Evolutionary conservation across 2,329 filamentous ascomycete genomes (phyloP), one percentile per base, ranked within the genome.

Genomic region (Venturia aucupariae): DNA sequence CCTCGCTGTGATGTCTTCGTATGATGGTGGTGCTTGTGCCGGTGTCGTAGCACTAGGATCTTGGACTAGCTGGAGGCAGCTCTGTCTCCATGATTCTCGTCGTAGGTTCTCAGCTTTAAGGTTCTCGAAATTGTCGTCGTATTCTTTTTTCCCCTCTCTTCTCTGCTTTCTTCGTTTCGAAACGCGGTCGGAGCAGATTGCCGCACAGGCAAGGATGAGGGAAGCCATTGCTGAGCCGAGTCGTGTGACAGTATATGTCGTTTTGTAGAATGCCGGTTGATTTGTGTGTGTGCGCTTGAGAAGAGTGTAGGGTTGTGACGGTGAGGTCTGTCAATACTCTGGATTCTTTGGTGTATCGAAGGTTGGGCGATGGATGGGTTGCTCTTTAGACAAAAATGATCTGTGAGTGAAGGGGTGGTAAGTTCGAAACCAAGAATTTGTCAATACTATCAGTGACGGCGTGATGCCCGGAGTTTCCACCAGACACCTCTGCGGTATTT

Each of bases 61-160:
- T 17, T 15, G 46, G 17, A 22, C 46, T 22, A 51, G n/a, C n/a
- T n/a, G n/a, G n/a, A n/a, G 13, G 0, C 65, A 57, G 32, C 51
- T 57, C 30, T 66, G 62, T 42, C 64, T 63, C 27, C 65, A 64
- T 32, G 51, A 57, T 57, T 57, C 51, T 32, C 67, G 48, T 27
- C 46, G n/a, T 27, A 63, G 62, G 32, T 68, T 68, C 41, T 63
- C 61, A 11, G 65, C 66, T 59, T 67, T 62, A 35, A 68, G 35
- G 1, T 51, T 22, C 39, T 68, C 67, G 39, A 68, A 68, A 10
- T 67, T 27, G 11, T 66, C 39, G 2, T 65, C 55, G 57, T 68
- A 67, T n/a, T 66, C 66, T 32, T 64, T 60, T 38, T 67, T 24
- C 41, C 42, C 39, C 19, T 57, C 65, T 54, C 64, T 65, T 46